phyloP scores from a whole-genome alignment of 805 yeast genomes.

The Ogataea zsoltii region DNA sequence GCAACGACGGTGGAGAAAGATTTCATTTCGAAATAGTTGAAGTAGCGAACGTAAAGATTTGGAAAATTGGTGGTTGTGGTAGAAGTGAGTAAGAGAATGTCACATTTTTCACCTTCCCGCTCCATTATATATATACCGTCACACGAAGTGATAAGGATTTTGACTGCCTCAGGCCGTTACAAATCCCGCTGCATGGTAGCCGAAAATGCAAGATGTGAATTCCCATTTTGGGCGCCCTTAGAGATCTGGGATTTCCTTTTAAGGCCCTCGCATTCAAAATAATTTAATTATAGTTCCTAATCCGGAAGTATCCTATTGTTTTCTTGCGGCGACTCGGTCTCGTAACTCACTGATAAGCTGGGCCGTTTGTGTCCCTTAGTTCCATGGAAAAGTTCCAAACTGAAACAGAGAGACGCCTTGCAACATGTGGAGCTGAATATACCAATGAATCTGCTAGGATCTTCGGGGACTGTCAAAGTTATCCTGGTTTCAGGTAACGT shows the following conservation, averaged over 20 bases:
- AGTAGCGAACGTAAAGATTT: too few species aligned
- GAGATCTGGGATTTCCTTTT: conserved; percentile 1
- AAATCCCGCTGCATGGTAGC: background rate
- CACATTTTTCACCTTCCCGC: background rate
- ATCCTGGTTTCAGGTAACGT: too few species aligned
- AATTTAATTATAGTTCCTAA: background rate
- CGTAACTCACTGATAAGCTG: too few species aligned
- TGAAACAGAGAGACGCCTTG: too few species aligned
- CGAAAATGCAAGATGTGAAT: background rate
- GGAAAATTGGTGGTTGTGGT: too few species aligned
- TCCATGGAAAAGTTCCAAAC: too few species aligned
- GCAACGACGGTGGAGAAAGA: conserved; percentile 10
- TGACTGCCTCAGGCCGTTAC: background rate
- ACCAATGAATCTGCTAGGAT: too few species aligned
- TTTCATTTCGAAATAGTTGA: conserved; percentile 11
- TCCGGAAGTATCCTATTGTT: background rate
- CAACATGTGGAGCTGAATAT: too few species aligned
- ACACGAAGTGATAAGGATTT: background rate
- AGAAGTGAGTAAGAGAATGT: background rate
- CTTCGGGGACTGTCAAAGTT: too few species aligned
- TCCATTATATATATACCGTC: too few species aligned
- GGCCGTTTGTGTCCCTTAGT: too few species aligned
- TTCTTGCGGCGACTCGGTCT: too few species aligned
- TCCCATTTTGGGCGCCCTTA: background rate
- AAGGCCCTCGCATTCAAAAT: background rate